Conservation (phyloP, 73 alveolate genomes). For the Paramecium tetraurelia region DNA sequence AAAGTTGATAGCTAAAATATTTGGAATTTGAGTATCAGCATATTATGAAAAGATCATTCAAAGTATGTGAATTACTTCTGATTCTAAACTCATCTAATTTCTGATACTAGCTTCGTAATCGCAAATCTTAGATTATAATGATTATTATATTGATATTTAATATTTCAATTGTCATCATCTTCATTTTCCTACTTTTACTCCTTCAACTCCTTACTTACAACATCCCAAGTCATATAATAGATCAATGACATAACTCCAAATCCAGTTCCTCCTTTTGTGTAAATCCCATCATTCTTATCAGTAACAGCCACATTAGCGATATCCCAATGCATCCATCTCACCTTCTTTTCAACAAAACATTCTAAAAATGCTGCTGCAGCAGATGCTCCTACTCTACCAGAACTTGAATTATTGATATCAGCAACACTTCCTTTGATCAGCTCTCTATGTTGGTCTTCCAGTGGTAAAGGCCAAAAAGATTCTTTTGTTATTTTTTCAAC, state of each 20-base stretch:
- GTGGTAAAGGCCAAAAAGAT: slow-evolving; percentile 74
- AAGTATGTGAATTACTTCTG: neutral
- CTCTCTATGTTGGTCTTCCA: slow-evolving; percentile 69
- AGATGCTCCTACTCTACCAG: slow-evolving; percentile 62
- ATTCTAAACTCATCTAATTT: neutral
- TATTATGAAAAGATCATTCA: neutral
- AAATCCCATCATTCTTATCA: neutral
- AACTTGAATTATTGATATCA: slow-evolving; percentile 44
- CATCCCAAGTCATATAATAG: neutral
- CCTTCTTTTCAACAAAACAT: slow-evolving; percentile 63
- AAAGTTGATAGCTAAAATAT: too few relatives aligned
- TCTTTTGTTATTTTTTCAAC: slow-evolving; percentile 69
- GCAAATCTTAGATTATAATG: neutral
- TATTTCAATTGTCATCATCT: neutral
- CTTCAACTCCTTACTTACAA: neutral
- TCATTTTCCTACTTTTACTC: neutral
- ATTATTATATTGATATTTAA: neutral
- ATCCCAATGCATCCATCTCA: slow-evolving; percentile 62
- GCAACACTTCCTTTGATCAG: slow-evolving; percentile 55
- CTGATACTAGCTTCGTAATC: neutral
- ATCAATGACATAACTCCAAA: neutral
- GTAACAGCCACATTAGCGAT: neutral
- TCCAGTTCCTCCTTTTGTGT: neutral
- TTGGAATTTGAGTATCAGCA: neutral
- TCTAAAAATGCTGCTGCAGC: slow-evolving; percentile 71